phyloP scores from a whole-genome alignment of 805 yeast species.

The Ogataea trehaloabstinens region DNA sequence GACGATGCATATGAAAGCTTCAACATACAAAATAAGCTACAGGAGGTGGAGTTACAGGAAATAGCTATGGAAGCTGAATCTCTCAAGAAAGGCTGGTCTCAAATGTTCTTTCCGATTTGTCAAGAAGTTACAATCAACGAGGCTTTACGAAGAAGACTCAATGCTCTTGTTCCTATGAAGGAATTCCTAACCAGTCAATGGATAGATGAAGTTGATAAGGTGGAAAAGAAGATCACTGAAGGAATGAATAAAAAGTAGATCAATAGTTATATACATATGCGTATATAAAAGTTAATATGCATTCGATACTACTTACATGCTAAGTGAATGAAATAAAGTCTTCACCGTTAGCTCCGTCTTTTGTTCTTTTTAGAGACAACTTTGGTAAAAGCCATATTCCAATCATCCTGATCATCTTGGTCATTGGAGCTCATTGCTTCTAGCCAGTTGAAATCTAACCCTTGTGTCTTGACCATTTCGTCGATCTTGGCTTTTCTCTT shows the following conservation, averaged over 20 bases:
- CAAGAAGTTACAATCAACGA: slow-evolving; percentile 92
- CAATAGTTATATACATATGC: not conserved
- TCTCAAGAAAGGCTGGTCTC: slow-evolving; percentile 78
- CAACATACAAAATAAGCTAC: slow-evolving; percentile 71
- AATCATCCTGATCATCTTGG: slow-evolving; percentile 40
- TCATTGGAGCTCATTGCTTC: slow-evolving; percentile 45
- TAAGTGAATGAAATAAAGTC: not conserved
- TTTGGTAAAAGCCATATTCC: slow-evolving; percentile 48
- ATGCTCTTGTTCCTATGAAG: slow-evolving; percentile 45
- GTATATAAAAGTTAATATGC: slow-evolving; percentile 6
- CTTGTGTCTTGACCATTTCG: slow-evolving; percentile 41
- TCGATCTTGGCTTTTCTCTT: slow-evolving; percentile 77
- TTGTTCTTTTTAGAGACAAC: slow-evolving; percentile 64
- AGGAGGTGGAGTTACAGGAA: slow-evolving; percentile 78
- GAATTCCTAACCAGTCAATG: slow-evolving; percentile 30
- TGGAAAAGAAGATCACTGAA: slow-evolving; percentile 17
- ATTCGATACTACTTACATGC: slow-evolving; percentile 12
- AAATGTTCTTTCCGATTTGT: slow-evolving; percentile 68
- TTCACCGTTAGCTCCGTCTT: slow-evolving; percentile 31
- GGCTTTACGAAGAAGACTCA: slow-evolving; percentile 76
- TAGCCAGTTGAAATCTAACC: slow-evolving; percentile 60
- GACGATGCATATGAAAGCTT: slow-evolving; percentile 84
- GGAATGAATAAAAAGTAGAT: slow-evolving; percentile 5
- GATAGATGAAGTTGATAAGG: slow-evolving; percentile 25
- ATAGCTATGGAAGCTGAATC: slow-evolving; percentile 72